Evolutionary conservation across 1,139 yeast genomes (phyloP).

Genomic region (Debaryomyces udenii): DNA sequence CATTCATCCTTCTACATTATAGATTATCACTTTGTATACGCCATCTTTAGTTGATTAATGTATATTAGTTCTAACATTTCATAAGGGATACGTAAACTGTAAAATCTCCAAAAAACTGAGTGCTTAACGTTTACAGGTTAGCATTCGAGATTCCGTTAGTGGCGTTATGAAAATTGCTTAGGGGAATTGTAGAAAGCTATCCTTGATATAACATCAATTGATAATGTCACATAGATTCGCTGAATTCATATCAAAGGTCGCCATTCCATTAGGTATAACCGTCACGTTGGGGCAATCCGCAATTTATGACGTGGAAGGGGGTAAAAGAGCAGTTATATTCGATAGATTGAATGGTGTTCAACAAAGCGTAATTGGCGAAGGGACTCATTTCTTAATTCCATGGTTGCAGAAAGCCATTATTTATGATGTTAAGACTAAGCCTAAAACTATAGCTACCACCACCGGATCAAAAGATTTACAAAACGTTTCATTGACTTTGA

Average conservation of each 20-base stretch:
- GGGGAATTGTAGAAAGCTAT: too few relatives aligned
- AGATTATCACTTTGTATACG: constrained; percentile 5
- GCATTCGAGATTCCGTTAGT: constrained; percentile 1
- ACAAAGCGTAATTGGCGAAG: constrained; percentile 87
- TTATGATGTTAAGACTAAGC: constrained; percentile 88
- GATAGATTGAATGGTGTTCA: constrained; percentile 92
- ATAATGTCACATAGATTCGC: constrained; percentile 44
- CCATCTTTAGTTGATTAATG: constrained; percentile 3
- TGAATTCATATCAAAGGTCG: constrained; percentile 50
- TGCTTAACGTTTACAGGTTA: constrained; percentile 8
- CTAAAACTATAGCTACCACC: constrained; percentile 90
- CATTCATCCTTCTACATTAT: constrained; percentile 3
- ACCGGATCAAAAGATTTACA: constrained; percentile 98
- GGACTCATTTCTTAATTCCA: constrained; percentile 92
- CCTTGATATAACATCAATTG: not conserved
- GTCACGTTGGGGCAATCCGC: constrained; percentile 70
- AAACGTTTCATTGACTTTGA: constrained; percentile 88
- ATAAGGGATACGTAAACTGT: constrained; percentile 10
- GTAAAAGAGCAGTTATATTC: constrained; percentile 92
- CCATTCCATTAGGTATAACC: constrained; percentile 71
- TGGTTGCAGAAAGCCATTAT: constrained; percentile 93
- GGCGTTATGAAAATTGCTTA: constrained; percentile 6
- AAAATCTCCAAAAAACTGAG: not conserved
- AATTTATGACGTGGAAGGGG: constrained; percentile 93
- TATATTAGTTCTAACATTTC: constrained; percentile 6